Percentiles rank a stretch among this genome's conserved stretches.
Evolutionary conservation across 2,329 filamentous ascomycete species (phyloP).

Genomic region (Ascosphaera pollenicola): DNA sequence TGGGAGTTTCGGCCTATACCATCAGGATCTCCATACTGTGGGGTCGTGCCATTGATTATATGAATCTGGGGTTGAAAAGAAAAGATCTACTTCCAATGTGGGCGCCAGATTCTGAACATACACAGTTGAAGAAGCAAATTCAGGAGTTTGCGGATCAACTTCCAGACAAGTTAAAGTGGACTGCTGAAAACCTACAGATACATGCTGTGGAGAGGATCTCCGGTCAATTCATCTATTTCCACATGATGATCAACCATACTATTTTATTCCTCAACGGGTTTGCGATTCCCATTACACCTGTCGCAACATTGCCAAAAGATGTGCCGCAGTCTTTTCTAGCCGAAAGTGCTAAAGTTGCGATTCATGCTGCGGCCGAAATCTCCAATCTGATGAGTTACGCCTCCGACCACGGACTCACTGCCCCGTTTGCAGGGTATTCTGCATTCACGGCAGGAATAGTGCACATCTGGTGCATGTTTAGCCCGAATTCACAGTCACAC

Average conservation of each 20-base stretch:
- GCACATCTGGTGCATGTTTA: conserved; percentile 85
- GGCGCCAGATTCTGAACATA: conserved; percentile 58
- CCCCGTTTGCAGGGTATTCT: conserved; percentile 86
- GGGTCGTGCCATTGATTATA: conserved; percentile 72
- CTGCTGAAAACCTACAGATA: conserved; percentile 56
- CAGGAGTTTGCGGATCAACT: conserved; percentile 47
- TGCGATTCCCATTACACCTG: conserved; percentile 47
- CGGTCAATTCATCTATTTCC: conserved; percentile 81
- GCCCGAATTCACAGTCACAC: conserved; percentile 56
- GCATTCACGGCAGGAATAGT: conserved; percentile 84
- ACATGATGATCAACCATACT: conserved; percentile 76
- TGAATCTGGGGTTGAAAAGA: conserved; percentile 76
- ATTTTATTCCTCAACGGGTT: conserved; percentile 79
- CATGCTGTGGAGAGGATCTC: conserved; percentile 69
- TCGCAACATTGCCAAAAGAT: conserved; percentile 40
- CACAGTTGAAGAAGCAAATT: conserved; percentile 45
- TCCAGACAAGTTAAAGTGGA: conserved; percentile 52
- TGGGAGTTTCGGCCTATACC: conserved; percentile 85
- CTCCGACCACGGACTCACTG: conserved; percentile 58
- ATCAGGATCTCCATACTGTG: conserved; percentile 69
- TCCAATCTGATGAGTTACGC: conserved; percentile 65
- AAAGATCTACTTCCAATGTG: conserved; percentile 58
- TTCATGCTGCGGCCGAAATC: conserved; percentile 68
- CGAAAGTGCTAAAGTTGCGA: conserved; percentile 51
- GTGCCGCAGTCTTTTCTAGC: conserved; percentile 59